These are phyloP conservation scores for Albifimbria verrucaria DNA, from an alignment of 2,329 filamentous ascomycete species.

Conservation along the genomic window DNA sequence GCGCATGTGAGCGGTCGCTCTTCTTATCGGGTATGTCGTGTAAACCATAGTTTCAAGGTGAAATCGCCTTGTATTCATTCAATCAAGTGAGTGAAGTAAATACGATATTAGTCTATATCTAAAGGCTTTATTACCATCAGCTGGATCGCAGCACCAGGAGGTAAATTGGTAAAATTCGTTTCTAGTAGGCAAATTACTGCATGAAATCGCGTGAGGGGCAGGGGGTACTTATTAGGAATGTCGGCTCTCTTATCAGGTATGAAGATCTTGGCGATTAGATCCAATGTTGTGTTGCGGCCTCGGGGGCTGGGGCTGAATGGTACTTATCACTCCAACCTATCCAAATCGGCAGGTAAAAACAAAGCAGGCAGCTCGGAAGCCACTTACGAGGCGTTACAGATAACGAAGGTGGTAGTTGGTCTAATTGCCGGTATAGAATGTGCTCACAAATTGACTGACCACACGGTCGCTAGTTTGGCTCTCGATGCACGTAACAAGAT, in stretches of 20 bases:
- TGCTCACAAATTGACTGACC: background rate
- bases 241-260: background rate
- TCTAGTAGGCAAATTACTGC: background rate
- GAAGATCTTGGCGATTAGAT: background rate
- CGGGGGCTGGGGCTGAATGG: background rate
- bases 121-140: no score
- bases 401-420: slow-evolving; percentile 3
- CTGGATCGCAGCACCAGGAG: no score
- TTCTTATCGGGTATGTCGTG: background rate
- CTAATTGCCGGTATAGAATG: background rate
- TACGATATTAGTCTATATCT: no score
- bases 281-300: background rate
- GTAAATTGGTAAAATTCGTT: background rate
- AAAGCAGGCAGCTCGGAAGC: slow-evolving; percentile 2
- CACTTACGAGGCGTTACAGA: background rate
- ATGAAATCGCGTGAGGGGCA: background rate
- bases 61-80: background rate
- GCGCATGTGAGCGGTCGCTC: background rate
- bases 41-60: background rate
- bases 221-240: background rate
- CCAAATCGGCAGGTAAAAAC: background rate
- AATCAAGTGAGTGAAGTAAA: background rate
- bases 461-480: background rate
- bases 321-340: slow-evolving; percentile 2
- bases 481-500: background rate